Percentiles rank a stretch among this genome's conserved stretches.
phyloP scores from a whole-genome alignment of 2,329 filamentous ascomycete genomes.

The Lachnellula hyalina region DNA sequence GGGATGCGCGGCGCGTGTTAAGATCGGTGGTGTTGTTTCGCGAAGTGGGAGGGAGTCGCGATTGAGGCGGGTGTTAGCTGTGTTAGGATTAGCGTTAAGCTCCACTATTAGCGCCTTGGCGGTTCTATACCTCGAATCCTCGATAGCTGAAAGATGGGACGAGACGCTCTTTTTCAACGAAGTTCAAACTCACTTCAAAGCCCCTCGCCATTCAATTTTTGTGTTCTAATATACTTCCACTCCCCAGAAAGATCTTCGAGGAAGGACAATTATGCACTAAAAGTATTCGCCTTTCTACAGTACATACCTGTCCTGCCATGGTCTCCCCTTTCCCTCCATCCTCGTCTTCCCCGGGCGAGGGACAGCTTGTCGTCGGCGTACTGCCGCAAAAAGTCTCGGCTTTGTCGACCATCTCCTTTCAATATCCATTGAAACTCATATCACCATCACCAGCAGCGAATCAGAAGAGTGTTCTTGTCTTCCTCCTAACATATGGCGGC shows the following conservation, averaged over 20 bases:
- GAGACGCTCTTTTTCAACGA: background rate
- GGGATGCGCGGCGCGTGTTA: constrained; percentile 12
- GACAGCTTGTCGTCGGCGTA: constrained; percentile 66
- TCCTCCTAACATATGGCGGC: constrained; percentile 89
- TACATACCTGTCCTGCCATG: constrained; percentile 11
- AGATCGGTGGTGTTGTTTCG: constrained; percentile 14
- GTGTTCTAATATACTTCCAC: too few relatives aligned
- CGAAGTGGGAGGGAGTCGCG: constrained; percentile 7
- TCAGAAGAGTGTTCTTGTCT: constrained; percentile 69
- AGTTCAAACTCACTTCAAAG: too few relatives aligned
- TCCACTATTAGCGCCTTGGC: background rate
- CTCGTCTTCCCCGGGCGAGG: constrained; percentile 69
- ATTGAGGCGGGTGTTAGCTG: background rate
- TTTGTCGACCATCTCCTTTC: constrained; percentile 72
- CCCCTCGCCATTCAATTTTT: too few relatives aligned
- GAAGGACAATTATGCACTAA: too few relatives aligned
- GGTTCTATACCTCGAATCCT: background rate
- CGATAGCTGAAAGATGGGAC: background rate
- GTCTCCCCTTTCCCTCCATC: constrained; percentile 49
- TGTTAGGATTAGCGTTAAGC: constrained; percentile 1
- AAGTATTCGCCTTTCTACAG: background rate
- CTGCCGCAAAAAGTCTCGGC: constrained; percentile 67
- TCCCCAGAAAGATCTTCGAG: too few relatives aligned
- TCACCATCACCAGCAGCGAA: constrained; percentile 64
- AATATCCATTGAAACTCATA: constrained; percentile 93